Conservation (phyloP, 2,329 filamentous ascomycete genomes). For the Aspergillus ibericus region DNA sequence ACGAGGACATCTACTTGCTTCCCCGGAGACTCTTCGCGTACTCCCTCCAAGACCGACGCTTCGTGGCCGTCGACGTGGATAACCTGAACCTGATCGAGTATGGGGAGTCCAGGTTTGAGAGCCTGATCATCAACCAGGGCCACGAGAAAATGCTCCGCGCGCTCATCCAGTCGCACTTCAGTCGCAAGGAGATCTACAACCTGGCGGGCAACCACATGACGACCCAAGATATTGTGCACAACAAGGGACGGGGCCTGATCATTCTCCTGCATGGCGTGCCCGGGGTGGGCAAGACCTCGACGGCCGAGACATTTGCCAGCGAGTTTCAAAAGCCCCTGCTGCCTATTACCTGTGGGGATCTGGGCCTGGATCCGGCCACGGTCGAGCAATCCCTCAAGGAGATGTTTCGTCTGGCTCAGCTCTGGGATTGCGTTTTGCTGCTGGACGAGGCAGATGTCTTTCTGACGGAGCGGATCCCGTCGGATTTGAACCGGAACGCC, state of each 20-base stretch:
- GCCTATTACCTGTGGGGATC: background rate
- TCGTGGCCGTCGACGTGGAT: background rate
- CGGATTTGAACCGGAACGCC: background rate
- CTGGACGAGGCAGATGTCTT: conserved; percentile 9
- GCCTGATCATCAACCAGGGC: background rate
- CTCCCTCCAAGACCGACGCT: background rate
- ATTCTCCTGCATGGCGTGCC: background rate
- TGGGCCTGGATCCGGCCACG: background rate
- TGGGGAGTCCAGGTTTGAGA: background rate
- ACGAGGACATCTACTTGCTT: background rate
- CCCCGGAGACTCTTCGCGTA: conserved; percentile 1
- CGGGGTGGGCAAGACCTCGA: background rate
- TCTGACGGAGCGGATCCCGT: background rate
- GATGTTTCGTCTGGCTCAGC: background rate
- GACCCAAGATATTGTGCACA: background rate
- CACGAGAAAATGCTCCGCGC: background rate
- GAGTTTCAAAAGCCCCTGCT: background rate
- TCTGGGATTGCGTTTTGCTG: conserved; percentile 2
- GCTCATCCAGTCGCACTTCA: background rate
- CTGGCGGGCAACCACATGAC: background rate
- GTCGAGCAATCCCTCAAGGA: background rate
- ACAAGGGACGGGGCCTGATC: background rate
- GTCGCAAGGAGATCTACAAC: background rate
- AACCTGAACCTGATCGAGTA: background rate
- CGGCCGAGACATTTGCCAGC: background rate